Evolutionary conservation across 352 stramenopile species (phyloP).

Genomic region (Phytophthora capsici): DNA sequence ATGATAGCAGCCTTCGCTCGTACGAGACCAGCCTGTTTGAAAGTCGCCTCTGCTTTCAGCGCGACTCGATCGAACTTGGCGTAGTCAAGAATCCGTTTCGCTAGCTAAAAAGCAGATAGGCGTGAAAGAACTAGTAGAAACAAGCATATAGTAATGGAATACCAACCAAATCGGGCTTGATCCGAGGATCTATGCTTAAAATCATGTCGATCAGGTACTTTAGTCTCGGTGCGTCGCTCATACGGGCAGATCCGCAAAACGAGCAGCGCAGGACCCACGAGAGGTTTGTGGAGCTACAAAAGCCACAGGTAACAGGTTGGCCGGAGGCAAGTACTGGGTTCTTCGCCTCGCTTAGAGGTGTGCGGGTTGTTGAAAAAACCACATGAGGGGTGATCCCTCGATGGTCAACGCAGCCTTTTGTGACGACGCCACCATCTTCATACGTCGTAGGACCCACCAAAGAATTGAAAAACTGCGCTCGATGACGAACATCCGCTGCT

Average conservation of each 20-base stretch:
- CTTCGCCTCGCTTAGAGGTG: slow-evolving; percentile 57
- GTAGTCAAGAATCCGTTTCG: slow-evolving; percentile 77
- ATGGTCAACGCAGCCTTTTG: slow-evolving; percentile 52
- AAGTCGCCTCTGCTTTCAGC: slow-evolving; percentile 73
- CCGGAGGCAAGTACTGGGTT: slow-evolving; percentile 39
- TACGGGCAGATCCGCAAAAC: slow-evolving; percentile 75
- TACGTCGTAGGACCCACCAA: slow-evolving; percentile 39
- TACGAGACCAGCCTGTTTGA: slow-evolving; percentile 83
- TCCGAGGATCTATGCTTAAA: slow-evolving; percentile 68
- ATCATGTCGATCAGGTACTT: slow-evolving; percentile 86
- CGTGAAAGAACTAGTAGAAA: background rate
- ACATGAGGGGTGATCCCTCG: slow-evolving; percentile 71
- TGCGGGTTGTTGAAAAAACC: slow-evolving; percentile 63
- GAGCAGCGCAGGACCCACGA: slow-evolving; percentile 69
- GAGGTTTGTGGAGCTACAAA: slow-evolving; percentile 79
- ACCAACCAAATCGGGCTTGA: slow-evolving; percentile 58
- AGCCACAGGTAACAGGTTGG: slow-evolving; percentile 57
- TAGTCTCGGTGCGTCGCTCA: slow-evolving; percentile 73
- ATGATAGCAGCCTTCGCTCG: slow-evolving; percentile 77
- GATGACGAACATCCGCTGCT: slow-evolving; percentile 18
- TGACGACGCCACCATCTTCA: slow-evolving; percentile 54
- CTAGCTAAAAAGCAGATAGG: slow-evolving; percentile 40
- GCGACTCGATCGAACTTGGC: slow-evolving; percentile 82
- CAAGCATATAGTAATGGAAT: background rate
- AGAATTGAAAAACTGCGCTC: slow-evolving; percentile 36